Evolutionary conservation across 2,329 filamentous ascomycete genomes (phyloP), one percentile per base, ranked within the genome.

Genomic region (Phyllosticta citrichinensis): DNA sequence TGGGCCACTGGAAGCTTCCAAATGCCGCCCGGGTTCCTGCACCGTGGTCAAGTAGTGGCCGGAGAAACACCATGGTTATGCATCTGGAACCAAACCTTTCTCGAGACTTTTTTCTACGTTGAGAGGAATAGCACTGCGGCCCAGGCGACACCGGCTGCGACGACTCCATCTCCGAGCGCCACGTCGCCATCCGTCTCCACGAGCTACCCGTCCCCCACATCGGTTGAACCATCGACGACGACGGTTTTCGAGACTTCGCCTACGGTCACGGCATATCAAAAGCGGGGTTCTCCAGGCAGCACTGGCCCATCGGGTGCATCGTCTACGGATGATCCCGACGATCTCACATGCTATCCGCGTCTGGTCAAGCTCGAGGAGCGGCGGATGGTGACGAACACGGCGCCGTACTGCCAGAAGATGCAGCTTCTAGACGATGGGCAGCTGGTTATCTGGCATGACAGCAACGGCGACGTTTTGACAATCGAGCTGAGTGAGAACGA

Each of bases 1-100:
- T 47, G 33, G 2, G 30, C 17, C 14, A 47, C 14, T n/a, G 40
- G 40, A 17, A 40, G 30, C 30, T 58, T 62, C 11, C 17, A 25
- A 14, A 56, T 62, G 51, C 56, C 56, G 35, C 24, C 52, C 4
- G 60, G 60, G 35, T 55, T 63, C 12, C 66, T 71, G 57, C 73
- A 74, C 62, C 75, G 75, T 50, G 74, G 77, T 64, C 70, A 76
- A 57, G 75, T 78, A 11, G 69, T 75, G 61, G 76, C 79, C n/a
- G 82, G 83, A 9, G 83, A 87, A 40, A 79, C 78, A 62, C 84
- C 85, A 2, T 89, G 85, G 85, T 86, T 84, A 67, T 89, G 86
- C 70, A 83, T 81, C 69, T 89, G 85, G 84, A 88, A 88, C 68
- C 75, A 77, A 14, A 88, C 86, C 0, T 77, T 84, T 58, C 77